phyloP scores from a whole-genome alignment of 352 stramenopile species.

The Blastocystis sp. region DNA sequence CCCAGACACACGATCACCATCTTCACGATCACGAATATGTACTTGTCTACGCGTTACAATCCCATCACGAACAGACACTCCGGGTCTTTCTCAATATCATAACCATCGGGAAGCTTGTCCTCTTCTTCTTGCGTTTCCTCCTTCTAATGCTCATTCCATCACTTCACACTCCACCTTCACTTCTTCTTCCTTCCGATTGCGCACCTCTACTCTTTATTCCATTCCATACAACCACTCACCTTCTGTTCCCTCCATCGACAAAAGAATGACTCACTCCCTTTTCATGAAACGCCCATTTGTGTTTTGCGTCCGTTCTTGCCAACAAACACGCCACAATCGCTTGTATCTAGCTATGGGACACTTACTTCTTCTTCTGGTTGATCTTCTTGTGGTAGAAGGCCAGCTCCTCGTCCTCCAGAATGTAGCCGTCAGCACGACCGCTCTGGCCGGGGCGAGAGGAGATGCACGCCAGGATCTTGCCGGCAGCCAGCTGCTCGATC shows the following conservation, averaged over 20 bases:
- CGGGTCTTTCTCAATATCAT: conserved; percentile 36
- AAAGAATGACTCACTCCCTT: neutral
- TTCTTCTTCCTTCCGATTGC: neutral
- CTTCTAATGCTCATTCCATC: neutral
- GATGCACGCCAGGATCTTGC: no score
- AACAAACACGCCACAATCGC: conserved; percentile 8
- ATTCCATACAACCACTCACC: neutral
- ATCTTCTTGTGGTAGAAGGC: no score
- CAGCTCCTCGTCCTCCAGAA: no score
- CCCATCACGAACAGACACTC: conserved; percentile 1
- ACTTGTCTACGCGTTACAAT: conserved; percentile 4
- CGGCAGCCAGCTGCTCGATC: no score
- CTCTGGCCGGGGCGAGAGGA: no score
- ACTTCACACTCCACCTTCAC: neutral
- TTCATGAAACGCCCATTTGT: conserved; percentile 10
- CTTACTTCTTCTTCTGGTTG: no score
- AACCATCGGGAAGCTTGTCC: neutral
- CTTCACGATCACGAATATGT: conserved; percentile 10
- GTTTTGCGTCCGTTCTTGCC: neutral
- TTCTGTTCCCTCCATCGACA: neutral
- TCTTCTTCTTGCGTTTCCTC: neutral
- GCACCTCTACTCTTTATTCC: neutral
- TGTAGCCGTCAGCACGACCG: no score
- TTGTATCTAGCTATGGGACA: neutral
- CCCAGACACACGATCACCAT: neutral